Conservation (phyloP, 441 rosid genomes). For the Gossypium gossypioides region DNA sequence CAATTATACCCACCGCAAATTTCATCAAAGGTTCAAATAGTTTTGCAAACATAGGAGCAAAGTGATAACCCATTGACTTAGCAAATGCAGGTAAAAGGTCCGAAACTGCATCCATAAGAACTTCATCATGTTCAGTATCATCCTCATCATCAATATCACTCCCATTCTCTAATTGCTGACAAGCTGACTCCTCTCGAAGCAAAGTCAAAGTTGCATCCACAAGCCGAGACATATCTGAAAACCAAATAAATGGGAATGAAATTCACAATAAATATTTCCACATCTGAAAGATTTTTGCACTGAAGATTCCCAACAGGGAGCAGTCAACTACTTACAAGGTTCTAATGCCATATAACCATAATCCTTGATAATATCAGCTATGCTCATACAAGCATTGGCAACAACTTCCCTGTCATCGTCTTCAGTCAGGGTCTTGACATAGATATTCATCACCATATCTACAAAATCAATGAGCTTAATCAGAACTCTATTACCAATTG, state of each 20-base stretch:
- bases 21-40: slow-evolving; percentile 93
- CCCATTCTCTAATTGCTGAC: slow-evolving; percentile 65
- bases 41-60: slow-evolving; percentile 73
- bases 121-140: slow-evolving; percentile 79
- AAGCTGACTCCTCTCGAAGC: slow-evolving; percentile 77
- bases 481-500: slow-evolving; percentile 6
- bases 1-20: slow-evolving; percentile 54
- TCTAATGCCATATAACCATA: slow-evolving; percentile 69
- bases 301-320: not conserved
- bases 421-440: slow-evolving; percentile 69
- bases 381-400: slow-evolving; percentile 83
- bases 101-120: slow-evolving; percentile 97
- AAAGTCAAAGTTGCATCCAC: slow-evolving; percentile 66
- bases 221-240: slow-evolving; percentile 65
- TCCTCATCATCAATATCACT: slow-evolving; percentile 71
- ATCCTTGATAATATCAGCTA: slow-evolving; percentile 80
- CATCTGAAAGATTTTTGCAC: not conserved
- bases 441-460: slow-evolving; percentile 73
- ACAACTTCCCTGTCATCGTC: slow-evolving; percentile 99
- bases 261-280: not conserved
- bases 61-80: slow-evolving; percentile 84
- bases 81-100: slow-evolving; percentile 99
- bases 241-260: slow-evolving; percentile 20
- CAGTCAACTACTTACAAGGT: slow-evolving; percentile 54
- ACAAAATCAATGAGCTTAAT: slow-evolving; percentile 23